A percentile compares a stretch with the other conserved stretches of the same genome.
Conservation (phyloP, 371 early-diverging fungal genomes). For the Coelomomyces lativittatus region DNA sequence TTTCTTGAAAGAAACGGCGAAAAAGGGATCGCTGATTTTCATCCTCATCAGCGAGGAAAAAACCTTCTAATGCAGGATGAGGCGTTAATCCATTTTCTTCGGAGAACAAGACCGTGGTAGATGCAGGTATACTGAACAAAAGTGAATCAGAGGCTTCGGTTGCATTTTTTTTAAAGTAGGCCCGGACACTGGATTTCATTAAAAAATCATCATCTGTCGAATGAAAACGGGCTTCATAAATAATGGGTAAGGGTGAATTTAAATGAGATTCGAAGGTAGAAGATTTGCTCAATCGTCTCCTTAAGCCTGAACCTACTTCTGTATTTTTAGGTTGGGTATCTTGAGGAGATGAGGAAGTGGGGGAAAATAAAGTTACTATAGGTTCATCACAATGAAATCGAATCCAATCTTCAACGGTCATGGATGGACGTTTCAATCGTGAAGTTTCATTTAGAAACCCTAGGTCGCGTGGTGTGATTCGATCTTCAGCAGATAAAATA, state of each 20-base stretch:
- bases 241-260: too few relatives aligned
- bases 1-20: background rate
- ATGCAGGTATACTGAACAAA: conserved; percentile 21
- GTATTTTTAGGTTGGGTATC: too few relatives aligned
- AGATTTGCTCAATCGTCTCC: too few relatives aligned
- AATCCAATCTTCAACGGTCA: conserved; percentile 10
- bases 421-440: too few relatives aligned
- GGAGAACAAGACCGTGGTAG: background rate
- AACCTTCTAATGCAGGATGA: conserved; percentile 14
- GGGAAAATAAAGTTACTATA: too few relatives aligned
- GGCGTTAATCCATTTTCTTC: conserved; percentile 6
- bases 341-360: too few relatives aligned
- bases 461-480: too few relatives aligned
- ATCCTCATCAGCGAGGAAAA: conserved; percentile 7
- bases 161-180: conserved; percentile 50
- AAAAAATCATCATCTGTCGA: conserved; percentile 67
- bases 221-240: conserved; percentile 14
- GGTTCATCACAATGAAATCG: conserved; percentile 1
- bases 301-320: too few relatives aligned
- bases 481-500: too few relatives aligned
- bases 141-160: conserved; percentile 51
- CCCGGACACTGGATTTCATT: conserved; percentile 40
- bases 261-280: too few relatives aligned
- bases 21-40: background rate
- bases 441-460: too few relatives aligned